Percentiles rank a stretch among this genome's conserved stretches.
phyloP scores from a whole-genome alignment of 2,329 filamentous ascomycete species.

The Zarea fungicola region DNA sequence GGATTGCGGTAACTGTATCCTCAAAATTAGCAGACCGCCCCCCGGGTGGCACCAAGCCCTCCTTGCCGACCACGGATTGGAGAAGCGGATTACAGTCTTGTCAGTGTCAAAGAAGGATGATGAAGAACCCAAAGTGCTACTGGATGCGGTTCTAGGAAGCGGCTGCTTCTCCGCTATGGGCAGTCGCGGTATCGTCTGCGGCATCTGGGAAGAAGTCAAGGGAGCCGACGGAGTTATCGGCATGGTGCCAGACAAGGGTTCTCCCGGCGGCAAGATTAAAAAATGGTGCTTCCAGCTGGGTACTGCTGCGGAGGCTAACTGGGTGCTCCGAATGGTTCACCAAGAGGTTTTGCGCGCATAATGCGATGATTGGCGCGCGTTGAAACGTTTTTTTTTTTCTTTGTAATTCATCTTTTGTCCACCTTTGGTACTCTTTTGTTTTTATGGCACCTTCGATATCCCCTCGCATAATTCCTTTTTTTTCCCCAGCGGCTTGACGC shows the following conservation, averaged over 20 bases:
- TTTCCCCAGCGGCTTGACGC: too few species aligned
- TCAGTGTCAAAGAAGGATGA: constrained; percentile 60
- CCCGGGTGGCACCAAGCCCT: constrained; percentile 55
- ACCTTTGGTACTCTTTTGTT: neutral
- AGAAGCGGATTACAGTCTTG: constrained; percentile 80
- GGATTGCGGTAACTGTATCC: constrained; percentile 77
- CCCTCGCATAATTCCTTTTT: neutral
- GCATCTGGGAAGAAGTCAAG: constrained; percentile 75
- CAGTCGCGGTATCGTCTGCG: constrained; percentile 79
- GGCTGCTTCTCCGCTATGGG: constrained; percentile 81
- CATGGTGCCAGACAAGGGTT: constrained; percentile 45
- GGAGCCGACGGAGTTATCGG: constrained; percentile 55
- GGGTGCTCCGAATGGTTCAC: constrained; percentile 52
- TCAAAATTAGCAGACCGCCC: constrained; percentile 77
- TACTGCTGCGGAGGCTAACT: constrained; percentile 47
- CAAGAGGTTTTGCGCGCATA: constrained; percentile 46
- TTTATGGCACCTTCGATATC: neutral
- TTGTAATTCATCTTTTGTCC: neutral
- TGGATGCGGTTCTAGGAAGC: constrained; percentile 81
- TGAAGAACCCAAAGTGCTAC: constrained; percentile 55
- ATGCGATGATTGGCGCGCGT: neutral
- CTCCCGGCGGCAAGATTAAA: constrained; percentile 49
- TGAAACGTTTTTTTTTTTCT: neutral
- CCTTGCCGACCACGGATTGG: constrained; percentile 58
- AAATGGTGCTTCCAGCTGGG: constrained; percentile 61